Percentiles rank a stretch among this genome's conserved stretches.
Conservation (phyloP, 169 alveolate species). For the Cryptosporidium tyzzeri region DNA sequence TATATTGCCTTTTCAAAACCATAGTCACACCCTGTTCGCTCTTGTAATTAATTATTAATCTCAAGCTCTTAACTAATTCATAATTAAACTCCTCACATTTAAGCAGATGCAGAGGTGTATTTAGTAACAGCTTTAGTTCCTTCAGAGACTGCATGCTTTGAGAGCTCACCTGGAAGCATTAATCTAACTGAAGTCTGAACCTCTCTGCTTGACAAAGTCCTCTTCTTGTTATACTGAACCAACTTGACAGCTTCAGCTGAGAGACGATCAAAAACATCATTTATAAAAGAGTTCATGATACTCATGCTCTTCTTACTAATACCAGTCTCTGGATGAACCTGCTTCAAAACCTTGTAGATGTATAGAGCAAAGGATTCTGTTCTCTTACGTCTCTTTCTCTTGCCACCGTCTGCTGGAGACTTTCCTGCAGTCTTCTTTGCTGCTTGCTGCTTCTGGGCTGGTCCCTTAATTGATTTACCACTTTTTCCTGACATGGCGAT, state of each 20-base stretch:
- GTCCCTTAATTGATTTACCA: slow-evolving; percentile 80
- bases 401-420: slow-evolving; percentile 86
- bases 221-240: slow-evolving; percentile 96
- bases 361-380: slow-evolving; percentile 96
- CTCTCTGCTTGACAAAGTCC: slow-evolving; percentile 98
- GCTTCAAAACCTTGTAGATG: slow-evolving; percentile 98
- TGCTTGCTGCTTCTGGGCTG: slow-evolving; percentile 89
- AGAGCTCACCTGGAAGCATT: slow-evolving; percentile 98
- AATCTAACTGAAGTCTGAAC: slow-evolving; percentile 98
- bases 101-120: slow-evolving; percentile 92
- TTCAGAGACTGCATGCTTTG: slow-evolving; percentile 99
- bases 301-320: slow-evolving; percentile 98
- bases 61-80: slow-evolving; percentile 41
- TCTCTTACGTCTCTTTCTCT: slow-evolving; percentile 93
- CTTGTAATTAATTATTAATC: slow-evolving; percentile 8
- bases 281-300: slow-evolving; percentile 98
- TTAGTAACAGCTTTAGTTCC: slow-evolving; percentile 99
- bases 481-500: slow-evolving; percentile 88
- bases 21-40: neutral
- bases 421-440: slow-evolving; percentile 91
- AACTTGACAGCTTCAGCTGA: slow-evolving; percentile 96
- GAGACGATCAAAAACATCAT: slow-evolving; percentile 96
- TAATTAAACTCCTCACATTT: slow-evolving; percentile 32
- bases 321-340: slow-evolving; percentile 98
- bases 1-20: neutral